Evolutionary conservation across 306 rosid genomes (phyloP), one percentile per base, ranked within the genome.

Genomic region (Castanopsis chinensis): DNA sequence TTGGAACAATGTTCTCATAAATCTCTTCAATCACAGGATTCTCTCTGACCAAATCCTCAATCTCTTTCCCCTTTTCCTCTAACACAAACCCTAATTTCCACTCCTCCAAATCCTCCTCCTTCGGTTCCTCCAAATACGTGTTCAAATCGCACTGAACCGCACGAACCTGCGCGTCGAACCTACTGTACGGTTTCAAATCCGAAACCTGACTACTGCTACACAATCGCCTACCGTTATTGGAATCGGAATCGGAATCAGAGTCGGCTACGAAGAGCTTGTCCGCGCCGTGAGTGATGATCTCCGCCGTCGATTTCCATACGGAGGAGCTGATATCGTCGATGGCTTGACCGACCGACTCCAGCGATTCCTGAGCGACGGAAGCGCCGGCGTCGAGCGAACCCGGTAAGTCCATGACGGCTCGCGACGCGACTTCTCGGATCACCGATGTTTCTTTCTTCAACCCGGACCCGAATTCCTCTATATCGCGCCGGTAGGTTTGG

Each of bases 311-410:
- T 25, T 88, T 93, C 99, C 98, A 95, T 5, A 95, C 96, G 54
- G 94, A 80, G 89, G 53, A 79, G 6, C 99, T 96, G 75, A 95
- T 90, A n/a, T 93, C 96, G 71, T 95, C 99, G 51, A 95, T 93
- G 49, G 96, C 99, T 68, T 95, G 94, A 21, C 98, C 99, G 2
- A 95, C 98, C 52, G 94, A 84, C 84, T 95, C 99, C 5, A 95
- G 97, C 78, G 98, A 95, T 21, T 85, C 94, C 88, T 95, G 99
- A 25, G 97, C 99, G 58, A 93, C 99, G 49, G 97, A 84, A 30
- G 99, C 88, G 74, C 98, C 98, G 45, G 18, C 92, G 41, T 95
- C 99, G 3, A 95, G 86, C 41, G 94, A 90, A 21, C 82, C 69
- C 20, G 99, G 99, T 37, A 95, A 87, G 74, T 85, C 94, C 84